Percentiles rank a stretch among this genome's conserved stretches.
phyloP scores from a whole-genome alignment of 2,329 filamentous ascomycete species.

The Pseudogymnoascus sp. region DNA sequence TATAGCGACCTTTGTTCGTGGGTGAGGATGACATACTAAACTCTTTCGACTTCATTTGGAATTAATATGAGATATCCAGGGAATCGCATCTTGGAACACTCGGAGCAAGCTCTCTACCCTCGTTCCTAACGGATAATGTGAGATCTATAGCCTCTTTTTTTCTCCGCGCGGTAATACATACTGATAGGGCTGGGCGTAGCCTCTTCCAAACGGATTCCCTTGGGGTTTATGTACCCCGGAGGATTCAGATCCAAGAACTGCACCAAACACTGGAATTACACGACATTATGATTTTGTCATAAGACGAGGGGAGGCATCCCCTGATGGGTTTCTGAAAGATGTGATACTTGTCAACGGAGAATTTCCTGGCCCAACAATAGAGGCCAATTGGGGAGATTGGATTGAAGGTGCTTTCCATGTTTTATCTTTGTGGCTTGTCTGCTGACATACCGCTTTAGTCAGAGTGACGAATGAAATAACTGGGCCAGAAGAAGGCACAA shows the following conservation, averaged over 20 bases:
- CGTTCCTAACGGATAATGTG: slow-evolving; percentile 39
- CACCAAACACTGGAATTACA: slow-evolving; percentile 34
- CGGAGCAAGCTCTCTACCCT: slow-evolving; percentile 26
- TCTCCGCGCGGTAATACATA: not conserved
- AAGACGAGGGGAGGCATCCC: slow-evolving; percentile 16
- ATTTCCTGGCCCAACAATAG: slow-evolving; percentile 31
- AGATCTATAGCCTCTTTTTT: not conserved
- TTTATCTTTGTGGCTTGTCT: not conserved
- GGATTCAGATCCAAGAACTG: slow-evolving; percentile 30
- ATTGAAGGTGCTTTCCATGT: slow-evolving; percentile 5
- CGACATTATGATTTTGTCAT: slow-evolving; percentile 28
- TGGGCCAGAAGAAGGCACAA: slow-evolving; percentile 36
- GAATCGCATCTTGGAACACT: slow-evolving; percentile 28
- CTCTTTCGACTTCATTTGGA: not conserved
- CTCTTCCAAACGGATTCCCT: slow-evolving; percentile 40
- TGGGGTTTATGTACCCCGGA: slow-evolving; percentile 40
- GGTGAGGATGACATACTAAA: not conserved
- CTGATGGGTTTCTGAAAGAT: slow-evolving; percentile 25
- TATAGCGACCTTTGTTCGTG: not conserved
- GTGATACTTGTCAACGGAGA: slow-evolving; percentile 29
- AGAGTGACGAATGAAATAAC: slow-evolving; percentile 30
- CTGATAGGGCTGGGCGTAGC: slow-evolving; percentile 17
- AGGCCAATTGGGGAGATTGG: slow-evolving; percentile 32
- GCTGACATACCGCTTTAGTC: slow-evolving; percentile 19
- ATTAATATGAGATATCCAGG: slow-evolving; percentile 6